Conservation (phyloP, 768 basidiomycete genomes). For the Tylopilus felleus region DNA sequence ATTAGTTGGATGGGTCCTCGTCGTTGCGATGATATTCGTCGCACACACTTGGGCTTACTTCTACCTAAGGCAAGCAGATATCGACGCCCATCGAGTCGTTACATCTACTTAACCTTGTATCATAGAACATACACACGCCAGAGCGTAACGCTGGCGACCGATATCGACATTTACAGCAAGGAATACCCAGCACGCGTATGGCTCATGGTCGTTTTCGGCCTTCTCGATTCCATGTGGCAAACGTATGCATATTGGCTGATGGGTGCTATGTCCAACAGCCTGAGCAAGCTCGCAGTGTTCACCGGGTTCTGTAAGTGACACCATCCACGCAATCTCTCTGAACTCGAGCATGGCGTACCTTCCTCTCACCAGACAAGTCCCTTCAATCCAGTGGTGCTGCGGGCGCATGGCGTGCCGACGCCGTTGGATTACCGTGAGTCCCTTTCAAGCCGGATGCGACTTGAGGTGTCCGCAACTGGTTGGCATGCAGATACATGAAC, state of each 20-base stretch:
- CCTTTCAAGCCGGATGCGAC: background rate
- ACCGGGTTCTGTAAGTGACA: slow-evolving; percentile 73
- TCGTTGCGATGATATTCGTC: slow-evolving; percentile 62
- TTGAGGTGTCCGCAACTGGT: background rate
- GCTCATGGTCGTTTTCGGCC: slow-evolving; percentile 70
- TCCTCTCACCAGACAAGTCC: slow-evolving; percentile 52
- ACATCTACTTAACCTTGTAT: background rate
- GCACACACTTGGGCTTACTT: slow-evolving; percentile 78
- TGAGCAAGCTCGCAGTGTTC: slow-evolving; percentile 75
- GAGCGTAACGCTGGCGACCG: slow-evolving; percentile 34
- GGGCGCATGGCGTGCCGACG: slow-evolving; percentile 71
- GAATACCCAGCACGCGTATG: slow-evolving; percentile 55
- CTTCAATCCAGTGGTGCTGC: slow-evolving; percentile 74
- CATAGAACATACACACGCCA: slow-evolving; percentile 56
- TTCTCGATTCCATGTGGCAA: slow-evolving; percentile 85
- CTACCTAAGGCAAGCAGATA: slow-evolving; percentile 59
- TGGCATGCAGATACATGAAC: slow-evolving; percentile 51
- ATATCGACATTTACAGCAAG: slow-evolving; percentile 58
- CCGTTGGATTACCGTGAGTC: slow-evolving; percentile 54
- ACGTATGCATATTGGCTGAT: slow-evolving; percentile 81
- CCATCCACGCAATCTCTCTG: background rate
- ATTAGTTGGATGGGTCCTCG: slow-evolving; percentile 63
- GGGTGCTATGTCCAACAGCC: slow-evolving; percentile 84
- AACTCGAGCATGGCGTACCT: background rate
- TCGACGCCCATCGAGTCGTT: background rate